A percentile compares a stretch with the other conserved stretches of the same genome.
These are phyloP conservation scores for Penstemon eatonii DNA, from an alignment of 257 asterid species.

Conservation along the genomic window DNA sequence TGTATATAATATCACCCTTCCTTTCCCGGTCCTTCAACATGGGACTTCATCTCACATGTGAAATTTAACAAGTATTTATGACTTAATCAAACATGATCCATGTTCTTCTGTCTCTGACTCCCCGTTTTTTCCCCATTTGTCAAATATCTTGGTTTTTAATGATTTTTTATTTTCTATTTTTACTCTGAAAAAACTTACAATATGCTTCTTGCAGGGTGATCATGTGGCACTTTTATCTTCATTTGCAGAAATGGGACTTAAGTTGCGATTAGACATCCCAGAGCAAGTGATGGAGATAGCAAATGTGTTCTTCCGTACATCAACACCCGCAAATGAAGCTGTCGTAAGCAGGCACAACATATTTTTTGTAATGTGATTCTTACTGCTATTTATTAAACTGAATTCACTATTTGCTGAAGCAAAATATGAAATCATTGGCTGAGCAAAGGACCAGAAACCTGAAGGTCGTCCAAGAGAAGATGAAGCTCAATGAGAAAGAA, in stretches of 20 bases:
- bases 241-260: slow-evolving; percentile 90
- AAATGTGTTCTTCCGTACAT: slow-evolving; percentile 76
- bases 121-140: background rate
- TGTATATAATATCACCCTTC: background rate
- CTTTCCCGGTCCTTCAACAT: background rate
- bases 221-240: slow-evolving; percentile 92
- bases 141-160: slow-evolving; percentile 13
- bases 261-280: slow-evolving; percentile 88
- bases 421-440: slow-evolving; percentile 66
- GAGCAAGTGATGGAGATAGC: slow-evolving; percentile 95
- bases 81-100: slow-evolving; percentile 3
- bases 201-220: slow-evolving; percentile 74
- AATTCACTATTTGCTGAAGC: slow-evolving; percentile 48
- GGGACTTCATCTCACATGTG: slow-evolving; percentile 12
- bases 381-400: slow-evolving; percentile 29
- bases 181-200: slow-evolving; percentile 8
- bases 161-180: slow-evolving; percentile 6
- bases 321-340: slow-evolving; percentile 88
- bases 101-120: slow-evolving; percentile 2
- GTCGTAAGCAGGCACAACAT: slow-evolving; percentile 48
- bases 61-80: background rate
- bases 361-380: background rate
- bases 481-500: slow-evolving; percentile 83
- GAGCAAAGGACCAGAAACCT: slow-evolving; percentile 76
- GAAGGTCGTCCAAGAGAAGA: slow-evolving; percentile 79